Conservation (phyloP, 164 flowering plant species). For the Nelumbo lutea region DNA sequence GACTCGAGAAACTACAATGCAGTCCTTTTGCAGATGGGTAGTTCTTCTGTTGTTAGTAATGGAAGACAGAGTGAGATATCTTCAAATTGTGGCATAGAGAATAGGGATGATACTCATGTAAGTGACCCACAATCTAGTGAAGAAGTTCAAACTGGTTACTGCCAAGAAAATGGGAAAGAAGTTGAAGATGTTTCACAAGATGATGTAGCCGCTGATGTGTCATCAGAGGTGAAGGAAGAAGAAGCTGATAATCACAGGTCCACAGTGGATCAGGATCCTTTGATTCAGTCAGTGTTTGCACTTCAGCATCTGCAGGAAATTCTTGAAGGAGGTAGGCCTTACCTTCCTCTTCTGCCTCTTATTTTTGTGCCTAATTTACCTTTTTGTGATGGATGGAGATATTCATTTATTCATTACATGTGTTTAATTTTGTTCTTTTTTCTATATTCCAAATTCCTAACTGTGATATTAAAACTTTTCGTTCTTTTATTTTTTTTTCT, state of each 20-base stretch:
- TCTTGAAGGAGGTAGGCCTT: conserved; percentile 48
- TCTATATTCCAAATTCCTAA: neutral
- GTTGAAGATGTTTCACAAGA: conserved; percentile 35
- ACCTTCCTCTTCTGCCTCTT: neutral
- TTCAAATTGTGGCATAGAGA: conserved; percentile 37
- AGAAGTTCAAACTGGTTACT: conserved; percentile 30
- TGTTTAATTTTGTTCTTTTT: too few species aligned
- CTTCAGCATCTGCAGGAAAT: conserved; percentile 65
- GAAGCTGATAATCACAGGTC: conserved; percentile 24
- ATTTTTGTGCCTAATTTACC: neutral
- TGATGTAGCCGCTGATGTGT: conserved; percentile 31
- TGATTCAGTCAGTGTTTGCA: conserved; percentile 40
- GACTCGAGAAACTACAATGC: conserved; percentile 68
- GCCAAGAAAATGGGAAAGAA: conserved; percentile 40
- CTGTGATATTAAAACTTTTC: neutral
- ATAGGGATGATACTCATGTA: conserved; percentile 37
- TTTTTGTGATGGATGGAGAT: neutral
- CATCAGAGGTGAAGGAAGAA: conserved; percentile 37
- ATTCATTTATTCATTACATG: neutral
- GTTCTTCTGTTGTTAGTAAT: conserved; percentile 27
- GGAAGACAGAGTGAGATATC: conserved; percentile 36
- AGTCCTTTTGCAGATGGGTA: conserved; percentile 36
- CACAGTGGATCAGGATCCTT: conserved; percentile 42
- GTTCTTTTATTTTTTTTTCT: neutral
- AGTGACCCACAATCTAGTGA: conserved; percentile 30